Evolutionary conservation across 2,329 filamentous ascomycete genomes (phyloP).

Genomic region (Orbilia oligospora): DNA sequence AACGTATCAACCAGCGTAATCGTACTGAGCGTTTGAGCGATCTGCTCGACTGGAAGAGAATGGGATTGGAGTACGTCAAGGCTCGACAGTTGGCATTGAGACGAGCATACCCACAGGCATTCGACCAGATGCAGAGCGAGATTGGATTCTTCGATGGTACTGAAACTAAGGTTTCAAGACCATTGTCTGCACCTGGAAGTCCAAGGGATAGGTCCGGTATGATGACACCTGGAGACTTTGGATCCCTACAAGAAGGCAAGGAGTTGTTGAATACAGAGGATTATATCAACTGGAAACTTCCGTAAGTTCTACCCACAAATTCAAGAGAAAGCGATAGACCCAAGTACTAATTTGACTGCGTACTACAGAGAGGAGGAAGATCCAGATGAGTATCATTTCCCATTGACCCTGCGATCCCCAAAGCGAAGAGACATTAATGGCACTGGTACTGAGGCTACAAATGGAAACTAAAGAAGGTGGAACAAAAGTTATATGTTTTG

Average conservation of each 20-base stretch:
- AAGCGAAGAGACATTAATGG: conserved; percentile 44
- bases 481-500: conserved; percentile 20
- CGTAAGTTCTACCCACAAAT: conserved; percentile 71
- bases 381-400: conserved; percentile 81
- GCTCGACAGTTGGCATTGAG: conserved; percentile 91
- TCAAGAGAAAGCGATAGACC: not conserved
- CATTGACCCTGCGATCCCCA: conserved; percentile 74
- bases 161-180: conserved; percentile 94
- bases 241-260: conserved; percentile 91
- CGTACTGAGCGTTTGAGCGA: conserved; percentile 95
- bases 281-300: conserved; percentile 97
- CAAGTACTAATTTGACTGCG: not conserved
- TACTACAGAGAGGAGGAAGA: conserved; percentile 87
- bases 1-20: conserved; percentile 99
- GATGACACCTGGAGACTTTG: conserved; percentile 99
- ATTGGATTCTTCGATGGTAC: conserved; percentile 90
- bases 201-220: conserved; percentile 91
- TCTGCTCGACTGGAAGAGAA: conserved; percentile 97
- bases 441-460: conserved; percentile 10
- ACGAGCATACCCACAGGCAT: conserved; percentile 90
- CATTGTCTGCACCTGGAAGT: conserved; percentile 92
- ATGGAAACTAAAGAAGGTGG: conserved; percentile 19
- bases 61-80: conserved; percentile 99
- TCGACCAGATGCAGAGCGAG: conserved; percentile 78
- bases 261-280: conserved; percentile 96